A percentile compares a stretch with the other conserved stretches of the same genome.
Evolutionary conservation across 345 rosid genomes (phyloP).

Genomic region (Melastoma malabathricum): DNA sequence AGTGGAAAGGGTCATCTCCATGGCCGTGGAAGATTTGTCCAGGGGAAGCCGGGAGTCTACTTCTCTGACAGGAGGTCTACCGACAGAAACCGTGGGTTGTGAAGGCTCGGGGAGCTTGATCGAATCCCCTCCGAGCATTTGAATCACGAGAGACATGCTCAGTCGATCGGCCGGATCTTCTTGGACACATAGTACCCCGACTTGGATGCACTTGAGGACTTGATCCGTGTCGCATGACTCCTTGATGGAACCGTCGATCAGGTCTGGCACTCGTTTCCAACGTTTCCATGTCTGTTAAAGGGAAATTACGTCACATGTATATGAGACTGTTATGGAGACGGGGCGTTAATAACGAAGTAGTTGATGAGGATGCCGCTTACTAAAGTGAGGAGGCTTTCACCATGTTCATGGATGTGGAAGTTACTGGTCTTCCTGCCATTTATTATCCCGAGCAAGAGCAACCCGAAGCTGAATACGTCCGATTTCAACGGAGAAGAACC

Average conservation of each 20-base stretch:
- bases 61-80: neutral
- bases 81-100: slow-evolving; percentile 14
- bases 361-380: slow-evolving; percentile 10
- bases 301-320: no score
- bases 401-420: slow-evolving; percentile 1
- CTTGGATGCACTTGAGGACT: slow-evolving; percentile 8
- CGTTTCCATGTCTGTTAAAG: no score
- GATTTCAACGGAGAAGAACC: no score
- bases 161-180: slow-evolving; percentile 2
- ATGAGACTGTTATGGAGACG: no score
- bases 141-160: neutral
- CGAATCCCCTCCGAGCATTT: neutral
- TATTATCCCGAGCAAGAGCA: slow-evolving; percentile 1
- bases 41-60: neutral
- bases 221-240: neutral
- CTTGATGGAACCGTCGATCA: no score
- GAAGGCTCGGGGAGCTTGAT: slow-evolving; percentile 12
- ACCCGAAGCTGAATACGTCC: no score
- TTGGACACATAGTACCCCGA: slow-evolving; percentile 5
- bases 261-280: no score
- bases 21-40: neutral
- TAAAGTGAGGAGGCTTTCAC: slow-evolving; percentile 14
- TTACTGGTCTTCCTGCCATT: neutral
- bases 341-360: no score
- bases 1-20: neutral